phyloP scores from a whole-genome alignment of 805 yeast species.

The Pichia paraexigua region DNA sequence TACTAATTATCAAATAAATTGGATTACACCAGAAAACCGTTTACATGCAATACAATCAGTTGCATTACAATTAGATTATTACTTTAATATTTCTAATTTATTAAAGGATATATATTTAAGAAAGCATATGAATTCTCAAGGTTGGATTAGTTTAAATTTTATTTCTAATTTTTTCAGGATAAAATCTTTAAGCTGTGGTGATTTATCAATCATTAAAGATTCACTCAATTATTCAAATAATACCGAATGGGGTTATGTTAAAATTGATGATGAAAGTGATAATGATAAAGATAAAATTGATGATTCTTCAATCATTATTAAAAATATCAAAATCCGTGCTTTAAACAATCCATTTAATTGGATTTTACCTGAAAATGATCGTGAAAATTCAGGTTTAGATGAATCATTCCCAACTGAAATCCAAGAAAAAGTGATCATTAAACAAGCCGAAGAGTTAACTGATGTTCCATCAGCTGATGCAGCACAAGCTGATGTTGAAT shows the following conservation, averaged over 20 bases:
- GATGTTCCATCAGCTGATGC: conserved; percentile 5
- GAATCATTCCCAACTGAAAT: conserved; percentile 8
- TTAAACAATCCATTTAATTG: conserved; percentile 52
- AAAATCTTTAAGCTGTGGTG: conserved; percentile 53
- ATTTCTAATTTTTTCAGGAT: conserved; percentile 72
- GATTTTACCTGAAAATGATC: conserved; percentile 52
- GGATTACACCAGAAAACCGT: conserved; percentile 10
- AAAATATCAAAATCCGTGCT: conserved; percentile 45
- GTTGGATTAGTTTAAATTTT: conserved; percentile 57
- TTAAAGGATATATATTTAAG: conserved; percentile 78
- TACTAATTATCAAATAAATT: conserved; percentile 3
- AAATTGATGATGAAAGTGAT: conserved; percentile 20
- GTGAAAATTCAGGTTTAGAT: conserved; percentile 40
- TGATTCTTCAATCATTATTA: neutral
- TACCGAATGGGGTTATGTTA: conserved; percentile 29
- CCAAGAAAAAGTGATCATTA: neutral
- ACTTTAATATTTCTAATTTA: conserved; percentile 81
- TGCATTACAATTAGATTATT: conserved; percentile 73
- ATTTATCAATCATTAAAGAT: conserved; percentile 41
- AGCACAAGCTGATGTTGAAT: neutral
- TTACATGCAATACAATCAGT: conserved; percentile 14
- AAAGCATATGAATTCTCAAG: conserved; percentile 69
- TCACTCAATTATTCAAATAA: conserved; percentile 48
- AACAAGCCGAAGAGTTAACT: conserved; percentile 3
- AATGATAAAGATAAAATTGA: neutral